Conservation (phyloP, 2,329 filamentous ascomycete species). For the Trichophaea hybrida region DNA sequence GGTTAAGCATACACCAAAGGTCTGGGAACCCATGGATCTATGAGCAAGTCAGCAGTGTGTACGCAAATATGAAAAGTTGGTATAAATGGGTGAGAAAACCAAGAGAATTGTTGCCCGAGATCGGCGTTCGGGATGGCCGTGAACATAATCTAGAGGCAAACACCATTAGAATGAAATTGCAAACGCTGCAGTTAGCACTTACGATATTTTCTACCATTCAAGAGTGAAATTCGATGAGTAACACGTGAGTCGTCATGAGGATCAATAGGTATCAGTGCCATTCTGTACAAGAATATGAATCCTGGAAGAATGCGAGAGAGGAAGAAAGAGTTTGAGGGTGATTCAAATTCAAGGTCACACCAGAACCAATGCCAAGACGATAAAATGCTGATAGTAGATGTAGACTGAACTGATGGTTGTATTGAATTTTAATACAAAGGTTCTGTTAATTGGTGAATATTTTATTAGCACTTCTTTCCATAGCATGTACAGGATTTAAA, state of each 20-base stretch:
- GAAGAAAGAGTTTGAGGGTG: too few species aligned
- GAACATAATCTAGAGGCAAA: constrained; percentile 24
- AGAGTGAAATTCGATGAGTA: constrained; percentile 25
- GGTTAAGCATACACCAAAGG: constrained; percentile 24
- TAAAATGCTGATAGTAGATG: too few species aligned
- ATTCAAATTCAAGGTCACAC: too few species aligned
- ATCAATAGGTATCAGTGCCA: neutral
- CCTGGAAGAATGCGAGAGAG: neutral
- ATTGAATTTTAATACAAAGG: too few species aligned
- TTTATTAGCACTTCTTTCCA: too few species aligned
- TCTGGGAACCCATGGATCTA: constrained; percentile 27
- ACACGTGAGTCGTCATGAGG: constrained; percentile 26
- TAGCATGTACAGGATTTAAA: too few species aligned
- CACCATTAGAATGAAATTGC: constrained; percentile 1
- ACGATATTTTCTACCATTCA: constrained; percentile 29
- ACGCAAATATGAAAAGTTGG: neutral
- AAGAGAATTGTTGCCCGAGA: constrained; percentile 24
- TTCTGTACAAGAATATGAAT: neutral
- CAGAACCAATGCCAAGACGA: too few species aligned
- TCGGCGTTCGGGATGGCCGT: constrained; percentile 21
- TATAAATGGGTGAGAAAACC: constrained; percentile 10
- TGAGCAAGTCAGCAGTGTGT: neutral
- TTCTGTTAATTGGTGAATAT: too few species aligned
- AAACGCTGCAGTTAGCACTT: constrained; percentile 1
- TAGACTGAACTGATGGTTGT: too few species aligned